Conservation (phyloP, 345 rosid genomes). For the Cardamine occulta region DNA sequence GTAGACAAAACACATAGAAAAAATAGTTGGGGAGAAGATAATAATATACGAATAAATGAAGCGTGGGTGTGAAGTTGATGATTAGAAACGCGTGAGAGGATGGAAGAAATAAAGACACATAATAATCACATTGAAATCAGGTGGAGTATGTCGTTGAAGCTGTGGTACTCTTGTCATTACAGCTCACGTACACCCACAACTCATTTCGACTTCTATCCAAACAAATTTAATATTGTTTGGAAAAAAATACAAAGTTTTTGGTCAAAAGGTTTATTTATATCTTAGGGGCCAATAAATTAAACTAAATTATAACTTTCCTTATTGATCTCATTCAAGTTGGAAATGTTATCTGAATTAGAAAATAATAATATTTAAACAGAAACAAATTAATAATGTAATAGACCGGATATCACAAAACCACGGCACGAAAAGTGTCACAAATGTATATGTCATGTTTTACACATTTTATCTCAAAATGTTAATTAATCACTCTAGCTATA, state of each 20-base stretch:
- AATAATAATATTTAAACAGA: neutral
- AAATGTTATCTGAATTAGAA: neutral
- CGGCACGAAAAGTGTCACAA: too few relatives aligned
- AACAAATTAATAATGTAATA: neutral
- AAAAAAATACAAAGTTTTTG: neutral
- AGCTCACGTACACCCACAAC: constrained; percentile 39
- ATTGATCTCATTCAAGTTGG: neutral
- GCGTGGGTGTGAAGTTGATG: constrained; percentile 37
- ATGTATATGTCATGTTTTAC: too few relatives aligned
- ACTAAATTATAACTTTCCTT: neutral
- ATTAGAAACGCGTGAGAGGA: constrained; percentile 38
- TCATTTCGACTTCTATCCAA: constrained; percentile 13
- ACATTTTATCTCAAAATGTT: too few relatives aligned
- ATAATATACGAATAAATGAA: constrained; percentile 14
- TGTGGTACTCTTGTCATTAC: constrained; percentile 36
- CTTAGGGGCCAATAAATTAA: neutral
- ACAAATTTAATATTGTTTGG: neutral
- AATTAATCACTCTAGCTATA: neutral
- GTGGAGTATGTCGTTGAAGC: constrained; percentile 41
- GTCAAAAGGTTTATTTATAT: neutral
- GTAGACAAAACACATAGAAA: neutral
- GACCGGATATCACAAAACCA: too few relatives aligned
- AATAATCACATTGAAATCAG: constrained; percentile 45
- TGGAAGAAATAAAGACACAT: constrained; percentile 27
- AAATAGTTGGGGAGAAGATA: constrained; percentile 9